These are phyloP conservation scores for Camelina laxa DNA, from an alignment of 345 rosid species.

Conservation along the genomic window DNA sequence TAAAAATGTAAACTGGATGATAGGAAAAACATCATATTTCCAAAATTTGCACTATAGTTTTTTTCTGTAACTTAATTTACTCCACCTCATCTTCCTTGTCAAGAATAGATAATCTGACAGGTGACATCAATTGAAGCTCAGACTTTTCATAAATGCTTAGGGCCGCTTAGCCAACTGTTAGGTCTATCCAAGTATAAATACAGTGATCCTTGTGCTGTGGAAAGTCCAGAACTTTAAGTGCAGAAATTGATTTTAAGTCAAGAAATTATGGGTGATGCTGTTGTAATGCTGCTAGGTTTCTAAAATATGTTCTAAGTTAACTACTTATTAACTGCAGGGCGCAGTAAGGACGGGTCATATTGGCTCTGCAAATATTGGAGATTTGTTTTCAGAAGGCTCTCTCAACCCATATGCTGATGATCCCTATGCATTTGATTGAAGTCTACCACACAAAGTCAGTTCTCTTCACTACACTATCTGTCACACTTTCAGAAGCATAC, in stretches of 20 bases:
- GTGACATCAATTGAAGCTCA: background rate
- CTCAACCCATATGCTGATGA: conserved; percentile 87
- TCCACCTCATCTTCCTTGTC: background rate
- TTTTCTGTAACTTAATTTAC: background rate
- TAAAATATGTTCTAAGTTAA: background rate
- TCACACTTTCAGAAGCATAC: conserved; percentile 3
- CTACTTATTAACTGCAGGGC: background rate
- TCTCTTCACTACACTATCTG: background rate
- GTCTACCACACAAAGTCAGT: background rate
- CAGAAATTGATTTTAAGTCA: background rate
- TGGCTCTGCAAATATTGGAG: conserved; percentile 17
- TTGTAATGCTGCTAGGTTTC: background rate
- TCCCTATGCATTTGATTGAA: conserved; percentile 90
- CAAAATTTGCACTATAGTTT: background rate
- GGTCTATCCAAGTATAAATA: conserved; percentile 10
- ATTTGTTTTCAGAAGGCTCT: conserved; percentile 18
- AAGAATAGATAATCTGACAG: conserved; percentile 9
- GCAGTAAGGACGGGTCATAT: background rate
- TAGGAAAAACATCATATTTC: background rate
- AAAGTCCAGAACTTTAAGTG: background rate
- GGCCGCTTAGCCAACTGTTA: background rate
- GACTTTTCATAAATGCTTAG: background rate
- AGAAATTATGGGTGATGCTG: conserved; percentile 1
- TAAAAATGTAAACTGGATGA: background rate
- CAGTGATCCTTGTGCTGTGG: conserved; percentile 8